A percentile compares a stretch with the other conserved stretches of the same genome.
Evolutionary conservation across 805 yeast species (phyloP).

Genomic region (Suhomyces xylopsoci): DNA sequence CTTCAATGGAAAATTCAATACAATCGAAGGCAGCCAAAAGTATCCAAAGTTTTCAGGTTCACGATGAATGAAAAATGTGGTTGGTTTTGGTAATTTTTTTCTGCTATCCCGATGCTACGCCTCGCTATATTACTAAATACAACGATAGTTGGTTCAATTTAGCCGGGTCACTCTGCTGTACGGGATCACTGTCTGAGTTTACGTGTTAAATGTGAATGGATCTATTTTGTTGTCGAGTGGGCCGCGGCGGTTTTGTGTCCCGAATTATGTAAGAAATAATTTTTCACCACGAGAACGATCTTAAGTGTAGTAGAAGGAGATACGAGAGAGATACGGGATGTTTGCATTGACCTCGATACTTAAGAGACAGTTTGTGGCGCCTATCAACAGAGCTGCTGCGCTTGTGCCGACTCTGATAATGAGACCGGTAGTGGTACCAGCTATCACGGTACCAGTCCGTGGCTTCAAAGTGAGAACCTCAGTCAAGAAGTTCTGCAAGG

Average conservation of each 20-base stretch:
- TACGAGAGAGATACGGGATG: constrained; percentile 9
- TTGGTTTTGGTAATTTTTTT: too few relatives aligned
- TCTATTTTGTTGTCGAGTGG: constrained; percentile 4
- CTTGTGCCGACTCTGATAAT: constrained; percentile 9
- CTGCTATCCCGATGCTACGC: background rate
- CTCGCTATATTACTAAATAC: background rate
- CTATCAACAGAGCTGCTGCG: constrained; percentile 8
- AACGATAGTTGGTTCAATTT: background rate
- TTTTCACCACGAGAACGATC: background rate
- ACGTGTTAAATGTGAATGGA: constrained; percentile 15
- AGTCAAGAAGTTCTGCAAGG: constrained; percentile 88
- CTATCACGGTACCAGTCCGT: constrained; percentile 10
- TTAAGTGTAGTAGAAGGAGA: background rate
- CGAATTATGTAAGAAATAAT: background rate
- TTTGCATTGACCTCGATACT: constrained; percentile 16
- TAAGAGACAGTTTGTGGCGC: constrained; percentile 14
- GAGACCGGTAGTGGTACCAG: constrained; percentile 9
- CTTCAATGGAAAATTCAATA: background rate
- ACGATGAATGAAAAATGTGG: too few relatives aligned
- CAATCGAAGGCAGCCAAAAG: background rate
- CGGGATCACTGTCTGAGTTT: constrained; percentile 2
- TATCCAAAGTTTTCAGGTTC: background rate
- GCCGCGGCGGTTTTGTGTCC: background rate
- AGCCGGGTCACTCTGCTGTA: background rate
- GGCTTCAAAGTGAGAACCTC: constrained; percentile 85